Conservation (phyloP, 768 basidiomycete genomes). For the Pleurotus giganteus region DNA sequence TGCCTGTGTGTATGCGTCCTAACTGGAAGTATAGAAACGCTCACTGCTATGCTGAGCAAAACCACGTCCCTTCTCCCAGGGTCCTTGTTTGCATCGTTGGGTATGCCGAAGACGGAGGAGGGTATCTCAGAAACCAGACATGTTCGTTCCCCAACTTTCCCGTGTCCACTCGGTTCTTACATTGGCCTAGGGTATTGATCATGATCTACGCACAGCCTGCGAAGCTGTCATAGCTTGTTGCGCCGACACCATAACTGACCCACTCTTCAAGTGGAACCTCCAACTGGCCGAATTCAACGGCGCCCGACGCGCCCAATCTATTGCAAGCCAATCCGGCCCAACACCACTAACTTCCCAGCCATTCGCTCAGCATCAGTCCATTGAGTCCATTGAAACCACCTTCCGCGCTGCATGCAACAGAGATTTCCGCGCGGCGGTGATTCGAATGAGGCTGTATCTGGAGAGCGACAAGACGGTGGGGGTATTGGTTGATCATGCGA, state of each 20-base stretch:
- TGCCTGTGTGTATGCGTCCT: not conserved
- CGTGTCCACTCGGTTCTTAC: not conserved
- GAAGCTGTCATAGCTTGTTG: conserved; percentile 77
- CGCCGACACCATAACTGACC: conserved; percentile 52
- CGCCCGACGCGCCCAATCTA: conserved; percentile 9
- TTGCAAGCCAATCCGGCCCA: conserved; percentile 11
- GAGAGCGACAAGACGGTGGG: conserved; percentile 76
- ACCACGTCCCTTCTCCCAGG: conserved; percentile 65
- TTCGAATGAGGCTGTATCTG: conserved; percentile 71
- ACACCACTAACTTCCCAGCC: conserved; percentile 34
- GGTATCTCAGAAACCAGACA: conserved; percentile 70
- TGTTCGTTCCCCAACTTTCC: conserved; percentile 38
- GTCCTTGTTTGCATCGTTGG: conserved; percentile 67
- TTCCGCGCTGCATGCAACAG: conserved; percentile 57
- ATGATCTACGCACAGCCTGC: conserved; percentile 80
- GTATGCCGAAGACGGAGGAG: conserved; percentile 59
- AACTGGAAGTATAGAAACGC: conserved; percentile 37
- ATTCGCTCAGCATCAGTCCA: conserved; percentile 52
- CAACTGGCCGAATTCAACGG: conserved; percentile 32
- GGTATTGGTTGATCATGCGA: conserved; percentile 75
- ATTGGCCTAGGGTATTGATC: conserved; percentile 71
- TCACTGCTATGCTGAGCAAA: conserved; percentile 57
- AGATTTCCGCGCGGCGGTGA: conserved; percentile 53
- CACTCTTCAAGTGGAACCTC: conserved; percentile 64
- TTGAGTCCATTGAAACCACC: conserved; percentile 45